phyloP scores from a whole-genome alignment of 805 yeast genomes.

The Lachancea quebecensis region DNA sequence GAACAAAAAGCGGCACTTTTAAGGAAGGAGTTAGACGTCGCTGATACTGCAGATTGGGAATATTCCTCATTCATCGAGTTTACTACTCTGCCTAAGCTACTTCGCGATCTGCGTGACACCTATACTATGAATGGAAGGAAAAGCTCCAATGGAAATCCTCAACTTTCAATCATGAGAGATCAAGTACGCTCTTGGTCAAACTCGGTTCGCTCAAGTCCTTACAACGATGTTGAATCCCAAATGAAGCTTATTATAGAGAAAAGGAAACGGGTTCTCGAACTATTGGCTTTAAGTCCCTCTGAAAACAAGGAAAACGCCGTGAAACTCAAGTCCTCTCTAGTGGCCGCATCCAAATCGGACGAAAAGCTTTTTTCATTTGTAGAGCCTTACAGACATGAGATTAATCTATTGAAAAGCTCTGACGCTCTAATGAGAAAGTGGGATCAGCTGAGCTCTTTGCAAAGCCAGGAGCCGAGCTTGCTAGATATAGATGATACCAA shows the following conservation, averaged over 20 bases:
- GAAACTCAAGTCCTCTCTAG: conserved; percentile 49
- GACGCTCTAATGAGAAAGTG: conserved; percentile 35
- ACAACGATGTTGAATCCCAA: conserved; percentile 26
- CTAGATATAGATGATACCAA: conserved; percentile 60
- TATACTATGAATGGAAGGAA: conserved; percentile 28
- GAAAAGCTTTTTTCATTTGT: conserved; percentile 43
- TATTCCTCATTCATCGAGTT: conserved; percentile 72
- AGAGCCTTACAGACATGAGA: conserved; percentile 36
- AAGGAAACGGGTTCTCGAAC: conserved; percentile 33
- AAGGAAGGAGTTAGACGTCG: conserved; percentile 65
- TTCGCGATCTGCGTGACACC: conserved; percentile 43
- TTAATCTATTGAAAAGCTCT: conserved; percentile 41
- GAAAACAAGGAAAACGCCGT: conserved; percentile 50
- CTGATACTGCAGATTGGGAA: conserved; percentile 75
- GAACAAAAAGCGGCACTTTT: conserved; percentile 79
- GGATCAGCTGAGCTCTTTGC: conserved; percentile 16
- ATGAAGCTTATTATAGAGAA: conserved; percentile 32
- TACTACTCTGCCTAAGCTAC: conserved; percentile 63
- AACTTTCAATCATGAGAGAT: conserved; percentile 26
- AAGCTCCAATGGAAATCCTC: conserved; percentile 14
- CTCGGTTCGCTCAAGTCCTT: conserved; percentile 22
- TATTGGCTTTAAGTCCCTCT: conserved; percentile 30
- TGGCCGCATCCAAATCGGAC: conserved; percentile 59
- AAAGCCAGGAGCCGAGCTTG: conserved; percentile 35
- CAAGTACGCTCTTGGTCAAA: conserved; percentile 27